Evolutionary conservation across 2,329 filamentous ascomycete genomes (phyloP).

Genomic region (Leptographium lundbergii): DNA sequence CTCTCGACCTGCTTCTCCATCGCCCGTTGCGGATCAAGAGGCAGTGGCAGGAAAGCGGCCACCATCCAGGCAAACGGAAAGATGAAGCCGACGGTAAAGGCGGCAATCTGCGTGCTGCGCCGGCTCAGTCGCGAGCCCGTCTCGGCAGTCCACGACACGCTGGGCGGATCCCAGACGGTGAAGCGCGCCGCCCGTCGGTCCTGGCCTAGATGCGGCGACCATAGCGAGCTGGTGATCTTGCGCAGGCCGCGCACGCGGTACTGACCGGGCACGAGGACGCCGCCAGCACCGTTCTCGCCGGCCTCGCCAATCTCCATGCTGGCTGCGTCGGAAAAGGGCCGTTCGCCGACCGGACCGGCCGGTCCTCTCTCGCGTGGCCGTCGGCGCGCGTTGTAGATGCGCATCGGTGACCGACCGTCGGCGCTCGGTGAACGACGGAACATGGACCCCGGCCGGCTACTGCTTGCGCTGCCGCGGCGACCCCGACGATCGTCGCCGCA

Average conservation of each 20-base stretch:
- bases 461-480: not conserved
- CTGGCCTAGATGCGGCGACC: slow-evolving; percentile 59
- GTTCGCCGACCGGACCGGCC: not conserved
- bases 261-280: not conserved
- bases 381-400: slow-evolving; percentile 32
- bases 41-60: slow-evolving; percentile 61
- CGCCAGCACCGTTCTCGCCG: not conserved
- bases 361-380: slow-evolving; percentile 22
- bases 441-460: slow-evolving; percentile 29
- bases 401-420: slow-evolving; percentile 30
- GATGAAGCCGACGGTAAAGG: slow-evolving; percentile 67
- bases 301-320: slow-evolving; percentile 30
- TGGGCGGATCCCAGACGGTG: slow-evolving; percentile 63
- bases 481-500: slow-evolving; percentile 24
- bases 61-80: slow-evolving; percentile 75
- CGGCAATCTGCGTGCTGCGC: slow-evolving; percentile 60
- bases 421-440: slow-evolving; percentile 37
- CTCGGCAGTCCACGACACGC: slow-evolving; percentile 50
- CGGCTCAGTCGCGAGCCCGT: slow-evolving; percentile 44
- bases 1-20: slow-evolving; percentile 35
- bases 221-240: slow-evolving; percentile 48
- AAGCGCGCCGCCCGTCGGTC: slow-evolving; percentile 47
- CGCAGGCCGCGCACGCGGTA: slow-evolving; percentile 16
- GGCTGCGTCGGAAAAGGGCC: slow-evolving; percentile 18
- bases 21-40: slow-evolving; percentile 38